phyloP scores from a whole-genome alignment of 768 basidiomycete species.

The Trichaptum fuscoviolaceum region DNA sequence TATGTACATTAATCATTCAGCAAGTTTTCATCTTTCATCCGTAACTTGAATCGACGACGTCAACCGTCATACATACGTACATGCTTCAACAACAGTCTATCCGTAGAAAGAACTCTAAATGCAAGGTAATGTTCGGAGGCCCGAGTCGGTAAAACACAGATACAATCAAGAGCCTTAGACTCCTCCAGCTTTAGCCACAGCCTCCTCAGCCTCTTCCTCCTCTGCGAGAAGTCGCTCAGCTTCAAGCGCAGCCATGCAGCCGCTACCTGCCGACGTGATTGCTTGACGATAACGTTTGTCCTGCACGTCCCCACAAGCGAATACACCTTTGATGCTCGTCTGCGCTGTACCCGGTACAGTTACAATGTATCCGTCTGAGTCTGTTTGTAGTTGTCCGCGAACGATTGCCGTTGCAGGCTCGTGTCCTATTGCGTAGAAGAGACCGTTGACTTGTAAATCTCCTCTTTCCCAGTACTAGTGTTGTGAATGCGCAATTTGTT shows the following conservation, averaged over 20 bases:
- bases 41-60: no score
- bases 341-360: slow-evolving; percentile 95
- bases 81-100: background rate
- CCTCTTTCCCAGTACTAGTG: slow-evolving; percentile 70
- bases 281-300: slow-evolving; percentile 96
- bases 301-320: slow-evolving; percentile 97
- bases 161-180: background rate
- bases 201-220: slow-evolving; percentile 52
- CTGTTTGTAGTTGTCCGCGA: slow-evolving; percentile 81
- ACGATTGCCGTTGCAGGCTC: slow-evolving; percentile 90
- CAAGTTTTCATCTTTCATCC: background rate
- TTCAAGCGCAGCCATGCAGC: slow-evolving; percentile 97
- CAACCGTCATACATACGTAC: background rate
- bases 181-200: background rate
- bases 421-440: slow-evolving; percentile 95
- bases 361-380: slow-evolving; percentile 92
- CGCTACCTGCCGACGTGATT: slow-evolving; percentile 85
- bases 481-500: slow-evolving; percentile 84
- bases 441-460: slow-evolving; percentile 82
- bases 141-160: background rate
- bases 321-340: slow-evolving; percentile 94
- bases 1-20: background rate
- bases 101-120: background rate
- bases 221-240: slow-evolving; percentile 90
- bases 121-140: background rate